Evolutionary conservation across 2,329 filamentous ascomycete genomes (phyloP).

Genomic region (Lecanicillium sp.): DNA sequence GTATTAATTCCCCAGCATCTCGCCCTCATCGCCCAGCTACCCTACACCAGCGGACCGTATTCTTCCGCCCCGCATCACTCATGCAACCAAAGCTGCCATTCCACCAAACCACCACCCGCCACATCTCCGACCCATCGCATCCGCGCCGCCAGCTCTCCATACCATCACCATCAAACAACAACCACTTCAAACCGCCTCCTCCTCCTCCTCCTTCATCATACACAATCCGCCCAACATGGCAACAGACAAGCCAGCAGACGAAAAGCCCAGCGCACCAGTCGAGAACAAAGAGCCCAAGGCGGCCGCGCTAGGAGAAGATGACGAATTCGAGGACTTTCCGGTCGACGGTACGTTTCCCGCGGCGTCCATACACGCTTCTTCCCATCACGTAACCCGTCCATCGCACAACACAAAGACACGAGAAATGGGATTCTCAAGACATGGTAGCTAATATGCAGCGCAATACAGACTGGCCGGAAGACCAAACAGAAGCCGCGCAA

Average conservation of each 20-base stretch:
- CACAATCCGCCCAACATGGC: constrained; percentile 21
- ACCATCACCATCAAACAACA: not conserved
- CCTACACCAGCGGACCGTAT: constrained; percentile 7
- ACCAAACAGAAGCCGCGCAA: constrained; percentile 76
- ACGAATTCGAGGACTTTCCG: constrained; percentile 98
- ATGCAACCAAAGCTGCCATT: not conserved
- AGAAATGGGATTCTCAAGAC: too few species aligned
- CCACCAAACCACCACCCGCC: not conserved
- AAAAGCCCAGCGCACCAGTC: constrained; percentile 26
- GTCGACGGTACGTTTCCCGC: constrained; percentile 72
- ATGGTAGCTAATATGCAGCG: too few species aligned
- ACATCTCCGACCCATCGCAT: too few species aligned
- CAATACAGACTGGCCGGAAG: constrained; percentile 74
- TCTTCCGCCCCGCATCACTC: constrained; percentile 5
- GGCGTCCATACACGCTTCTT: too few species aligned
- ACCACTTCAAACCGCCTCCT: not conserved
- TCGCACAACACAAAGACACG: too few species aligned
- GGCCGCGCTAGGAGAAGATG: constrained; percentile 81
- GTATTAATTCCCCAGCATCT: too few species aligned
- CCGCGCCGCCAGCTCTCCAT: too few species aligned
- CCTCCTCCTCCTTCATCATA: constrained; percentile 10
- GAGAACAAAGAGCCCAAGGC: constrained; percentile 42
- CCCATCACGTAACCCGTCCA: not conserved
- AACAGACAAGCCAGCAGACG: constrained; percentile 24
- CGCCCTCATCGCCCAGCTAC: too few species aligned